Conservation (phyloP, 2,329 filamentous ascomycete species). For the Aspergillus unguis region DNA sequence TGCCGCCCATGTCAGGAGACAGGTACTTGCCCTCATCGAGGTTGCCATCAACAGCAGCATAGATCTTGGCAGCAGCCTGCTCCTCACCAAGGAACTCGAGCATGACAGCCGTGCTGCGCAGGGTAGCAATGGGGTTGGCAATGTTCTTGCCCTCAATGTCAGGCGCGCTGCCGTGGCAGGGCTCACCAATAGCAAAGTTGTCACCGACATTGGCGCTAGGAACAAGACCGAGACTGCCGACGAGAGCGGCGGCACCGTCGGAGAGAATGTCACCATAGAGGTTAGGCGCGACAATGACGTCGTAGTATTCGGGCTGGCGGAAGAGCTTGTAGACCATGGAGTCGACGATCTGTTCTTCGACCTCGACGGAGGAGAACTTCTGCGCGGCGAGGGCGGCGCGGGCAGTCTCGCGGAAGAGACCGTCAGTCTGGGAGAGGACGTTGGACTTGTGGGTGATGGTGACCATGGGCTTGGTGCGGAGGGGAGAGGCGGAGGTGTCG, state of each 20-base stretch:
- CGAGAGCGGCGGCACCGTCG: constrained; percentile 89
- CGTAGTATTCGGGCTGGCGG: constrained; percentile 90
- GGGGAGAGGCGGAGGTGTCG: constrained; percentile 47
- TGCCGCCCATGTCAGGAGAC: constrained; percentile 87
- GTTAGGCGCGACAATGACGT: constrained; percentile 96
- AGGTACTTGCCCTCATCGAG: constrained; percentile 77
- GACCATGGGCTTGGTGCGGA: constrained; percentile 68
- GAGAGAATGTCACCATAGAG: constrained; percentile 96
- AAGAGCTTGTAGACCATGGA: constrained; percentile 99
- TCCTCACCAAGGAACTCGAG: constrained; percentile 91
- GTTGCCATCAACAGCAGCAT: constrained; percentile 86
- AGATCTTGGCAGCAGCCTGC: constrained; percentile 81
- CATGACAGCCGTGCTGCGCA: constrained; percentile 89
- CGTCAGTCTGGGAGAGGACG: constrained; percentile 93
- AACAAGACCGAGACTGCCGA: constrained; percentile 87
- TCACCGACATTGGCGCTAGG: constrained; percentile 94
- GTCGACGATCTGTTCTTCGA: constrained; percentile 98
- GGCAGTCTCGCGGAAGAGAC: constrained; percentile 81
- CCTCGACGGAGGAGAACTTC: constrained; percentile 61
- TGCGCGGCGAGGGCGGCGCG: constrained; percentile 66
- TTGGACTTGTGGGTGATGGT: constrained; percentile 99
- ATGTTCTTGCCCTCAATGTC: constrained; percentile 92
- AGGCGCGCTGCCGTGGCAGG: constrained; percentile 92
- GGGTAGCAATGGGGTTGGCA: constrained; percentile 93
- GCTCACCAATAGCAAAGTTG: constrained; percentile 93